These are phyloP conservation scores for Punica granatum DNA, from an alignment of 345 rosid species.

Conservation along the genomic window DNA sequence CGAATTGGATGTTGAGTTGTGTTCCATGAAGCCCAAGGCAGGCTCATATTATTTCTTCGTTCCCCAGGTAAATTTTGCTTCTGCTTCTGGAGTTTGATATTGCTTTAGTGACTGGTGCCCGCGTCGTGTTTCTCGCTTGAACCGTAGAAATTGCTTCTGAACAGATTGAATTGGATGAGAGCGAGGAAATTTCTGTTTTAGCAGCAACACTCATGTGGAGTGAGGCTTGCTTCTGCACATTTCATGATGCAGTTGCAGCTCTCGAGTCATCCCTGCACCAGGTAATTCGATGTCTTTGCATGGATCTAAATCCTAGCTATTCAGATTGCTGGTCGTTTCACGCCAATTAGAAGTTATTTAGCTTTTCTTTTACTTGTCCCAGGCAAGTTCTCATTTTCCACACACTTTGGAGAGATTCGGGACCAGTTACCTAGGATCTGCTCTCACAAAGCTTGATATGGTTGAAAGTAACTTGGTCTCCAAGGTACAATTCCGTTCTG, in stretches of 20 bases:
- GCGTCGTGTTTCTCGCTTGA: neutral
- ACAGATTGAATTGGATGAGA: constrained; percentile 86
- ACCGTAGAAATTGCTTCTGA: constrained; percentile 2
- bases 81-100: neutral
- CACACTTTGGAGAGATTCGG: constrained; percentile 35
- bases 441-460: constrained; percentile 40
- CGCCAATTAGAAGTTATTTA: neutral
- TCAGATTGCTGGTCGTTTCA: neutral
- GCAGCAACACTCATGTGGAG: constrained; percentile 73
- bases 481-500: constrained; percentile 34
- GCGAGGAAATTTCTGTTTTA: constrained; percentile 49
- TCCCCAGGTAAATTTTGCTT: constrained; percentile 65
- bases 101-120: neutral
- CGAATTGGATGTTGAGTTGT: constrained; percentile 27
- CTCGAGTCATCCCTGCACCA: constrained; percentile 47
- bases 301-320: neutral
- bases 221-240: constrained; percentile 36
- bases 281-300: constrained; percentile 27
- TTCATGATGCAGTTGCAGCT: constrained; percentile 56
- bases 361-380: constrained; percentile 6
- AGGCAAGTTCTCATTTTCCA: constrained; percentile 47
- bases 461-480: constrained; percentile 28
- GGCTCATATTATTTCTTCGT: constrained; percentile 66
- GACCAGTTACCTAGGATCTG: constrained; percentile 30
- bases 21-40: constrained; percentile 44